These are phyloP conservation scores for Lathyrus aphaca DNA, from an alignment of 306 rosid genomes.

Conservation along the genomic window DNA sequence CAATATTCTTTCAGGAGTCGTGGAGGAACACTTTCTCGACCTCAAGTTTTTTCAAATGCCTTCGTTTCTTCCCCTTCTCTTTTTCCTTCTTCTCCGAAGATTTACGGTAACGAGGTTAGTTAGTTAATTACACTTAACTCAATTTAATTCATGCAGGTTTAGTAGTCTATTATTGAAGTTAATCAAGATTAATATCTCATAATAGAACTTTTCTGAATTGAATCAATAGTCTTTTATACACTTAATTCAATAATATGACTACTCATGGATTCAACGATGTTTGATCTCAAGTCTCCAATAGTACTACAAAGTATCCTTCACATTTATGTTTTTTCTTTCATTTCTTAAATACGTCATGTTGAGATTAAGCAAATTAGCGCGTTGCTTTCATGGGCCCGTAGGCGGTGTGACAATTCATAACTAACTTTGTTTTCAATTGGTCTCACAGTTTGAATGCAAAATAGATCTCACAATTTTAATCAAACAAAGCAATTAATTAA, in stretches of 20 bases:
- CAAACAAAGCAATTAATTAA: background rate
- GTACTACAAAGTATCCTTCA: too few species aligned
- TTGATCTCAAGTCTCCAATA: too few species aligned
- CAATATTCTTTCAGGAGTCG: background rate
- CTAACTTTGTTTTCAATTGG: background rate
- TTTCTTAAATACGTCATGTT: too few species aligned
- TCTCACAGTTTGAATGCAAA: background rate
- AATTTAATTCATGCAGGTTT: background rate
- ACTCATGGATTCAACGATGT: too few species aligned
- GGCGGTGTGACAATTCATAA: background rate
- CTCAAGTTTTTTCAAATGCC: conserved; percentile 48
- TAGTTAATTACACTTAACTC: conserved; percentile 8
- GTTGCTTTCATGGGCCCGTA: background rate
- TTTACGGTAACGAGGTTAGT: conserved; percentile 37
- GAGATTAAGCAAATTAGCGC: background rate
- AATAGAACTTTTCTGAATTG: too few species aligned
- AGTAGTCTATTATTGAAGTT: background rate
- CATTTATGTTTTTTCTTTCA: too few species aligned
- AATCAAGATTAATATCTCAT: background rate
- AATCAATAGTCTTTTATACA: too few species aligned
- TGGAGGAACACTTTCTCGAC: conserved; percentile 41
- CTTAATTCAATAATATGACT: too few species aligned
- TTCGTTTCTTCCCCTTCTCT: conserved; percentile 65
- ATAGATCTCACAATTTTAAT: background rate
- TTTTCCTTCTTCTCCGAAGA: conserved; percentile 47